Base-by-base conservation (phyloP, 345 rosid species). In the Ceriops tagal region DNA sequence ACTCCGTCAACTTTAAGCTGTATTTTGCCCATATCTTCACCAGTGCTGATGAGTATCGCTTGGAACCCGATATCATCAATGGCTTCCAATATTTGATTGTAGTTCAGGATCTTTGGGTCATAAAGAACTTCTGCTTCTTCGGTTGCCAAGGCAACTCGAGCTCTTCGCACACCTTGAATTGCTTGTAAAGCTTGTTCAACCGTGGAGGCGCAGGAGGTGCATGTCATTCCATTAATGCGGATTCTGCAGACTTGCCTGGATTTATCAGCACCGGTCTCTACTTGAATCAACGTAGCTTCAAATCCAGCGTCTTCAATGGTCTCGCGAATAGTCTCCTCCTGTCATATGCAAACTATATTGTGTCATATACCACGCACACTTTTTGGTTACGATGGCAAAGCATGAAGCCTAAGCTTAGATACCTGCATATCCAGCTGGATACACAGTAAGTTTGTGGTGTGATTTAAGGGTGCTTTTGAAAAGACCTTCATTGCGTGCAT, bases 281-380 rank as follows among this genome's bases (percentile, higher is more conserved):
- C 92, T 66, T 78, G 58, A 6, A 91, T 79, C 74, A 91, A 49
- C 0, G 86, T 57, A 34, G 97, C 92, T 76, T 85, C 75, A 66
- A 92, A 92, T 69, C 98, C 98, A 32, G 79, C 93, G 68, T 93
- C 97, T 65, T 91, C 89, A 21, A 93, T 93, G 2, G 96, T 81
- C 80, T 93, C 93, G 11, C 96, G 92, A 52, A 93, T 91, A 5
- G 81, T 83, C 76, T 89, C 97, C 72, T 85, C 93, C 98, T 93
- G 58, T 35, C 75, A 47, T 30, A 52, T 26, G 22, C 61, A 52
- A 9, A 59, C 39, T 5, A 13, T 3, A 24, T 8, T 15, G 57
- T 53, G 59, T 22, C 49, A 43, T 13, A 15, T 2, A 43, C 28
- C 10, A 8, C 0, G 30, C 59, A 55, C 15, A 55, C 8, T 24